Evolutionary conservation across 176 grass and related monocot genomes (phyloP), one percentile per base, ranked within the genome.

Genomic region (Avena eriantha): DNA sequence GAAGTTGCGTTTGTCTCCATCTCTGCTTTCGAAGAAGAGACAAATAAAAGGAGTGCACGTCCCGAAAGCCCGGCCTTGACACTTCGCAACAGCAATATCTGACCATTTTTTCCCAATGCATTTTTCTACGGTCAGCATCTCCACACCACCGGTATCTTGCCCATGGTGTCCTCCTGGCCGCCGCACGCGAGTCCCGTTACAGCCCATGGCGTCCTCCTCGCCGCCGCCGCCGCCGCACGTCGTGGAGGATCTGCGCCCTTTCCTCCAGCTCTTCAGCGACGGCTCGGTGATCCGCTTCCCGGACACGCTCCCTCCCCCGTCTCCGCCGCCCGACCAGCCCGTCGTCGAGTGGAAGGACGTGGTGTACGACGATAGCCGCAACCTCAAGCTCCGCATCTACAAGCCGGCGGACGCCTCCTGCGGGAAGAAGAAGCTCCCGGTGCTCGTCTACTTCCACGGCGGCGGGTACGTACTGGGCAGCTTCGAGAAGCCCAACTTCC

Each of bases 391-490:
- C 39, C 83, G 84, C 39, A 9, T 86, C 0, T 90, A 90, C 79
- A 83, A 3, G 31, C 45, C 78, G 5, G 9, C 50, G 16, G 68
- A 9, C 35, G 4, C 68, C 29, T 19, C 57, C 7, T 21, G 10
- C 10, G 31, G 15, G 36, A 14, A 35, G 36, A 14, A 35, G 2
- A 86, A 86, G 73, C 73, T 90, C 65, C 72, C 84, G 12, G 79
- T 90, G 31, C 9, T 90, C n/a, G 54, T 86, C 5, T 90, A 55
- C 84, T 86, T 90, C 79, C 88, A 90, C 54, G 79, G 79, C 64
- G 88, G 88, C 54, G 84, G 88, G 54, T 90, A 64, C 73, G 4
- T 9, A 64, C 8, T 83, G 31, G 84, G 79, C 64, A 73, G 73
- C 73, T 86, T 72, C 79, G 31, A 17, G 17, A 8, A 64, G 39